These are phyloP conservation scores for Rhizophagus sp. DNA, from an alignment of 192 early-diverging fungal species.

Conservation along the genomic window DNA sequence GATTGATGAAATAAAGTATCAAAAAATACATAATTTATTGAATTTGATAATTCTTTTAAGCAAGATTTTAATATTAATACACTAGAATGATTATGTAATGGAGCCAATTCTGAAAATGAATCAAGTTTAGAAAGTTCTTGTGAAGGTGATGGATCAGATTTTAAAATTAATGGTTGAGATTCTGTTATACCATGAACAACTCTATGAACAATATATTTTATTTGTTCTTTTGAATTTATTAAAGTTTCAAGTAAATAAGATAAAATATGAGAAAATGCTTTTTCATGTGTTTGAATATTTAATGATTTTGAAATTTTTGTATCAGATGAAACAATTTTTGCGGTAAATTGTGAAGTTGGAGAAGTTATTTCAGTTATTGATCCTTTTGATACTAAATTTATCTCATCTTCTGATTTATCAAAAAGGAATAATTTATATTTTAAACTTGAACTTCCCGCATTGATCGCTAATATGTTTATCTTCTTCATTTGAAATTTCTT, in stretches of 20 bases:
- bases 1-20: conserved; percentile 34
- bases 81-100: conserved; percentile 30
- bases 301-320: neutral
- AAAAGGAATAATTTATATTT: neutral
- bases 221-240: neutral
- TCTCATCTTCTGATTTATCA: neutral
- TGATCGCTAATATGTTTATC: neutral
- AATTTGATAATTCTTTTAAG: conserved; percentile 9
- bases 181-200: neutral
- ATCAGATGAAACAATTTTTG: neutral
- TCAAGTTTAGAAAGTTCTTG: conserved; percentile 21
- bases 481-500: neutral
- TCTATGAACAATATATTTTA: conserved; percentile 4
- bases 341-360: neutral
- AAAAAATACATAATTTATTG: conserved; percentile 29
- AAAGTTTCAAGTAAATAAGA: neutral
- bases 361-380: neutral
- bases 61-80: conserved; percentile 29
- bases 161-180: neutral
- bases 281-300: neutral
- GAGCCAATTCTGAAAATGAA: conserved; percentile 31
- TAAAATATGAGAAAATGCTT: neutral
- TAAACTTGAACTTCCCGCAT: conserved; percentile 6
- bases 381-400: neutral
- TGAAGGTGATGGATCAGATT: neutral